Base-by-base conservation (phyloP, 169 alveolate species). In the Plasmodium coatneyi region DNA sequence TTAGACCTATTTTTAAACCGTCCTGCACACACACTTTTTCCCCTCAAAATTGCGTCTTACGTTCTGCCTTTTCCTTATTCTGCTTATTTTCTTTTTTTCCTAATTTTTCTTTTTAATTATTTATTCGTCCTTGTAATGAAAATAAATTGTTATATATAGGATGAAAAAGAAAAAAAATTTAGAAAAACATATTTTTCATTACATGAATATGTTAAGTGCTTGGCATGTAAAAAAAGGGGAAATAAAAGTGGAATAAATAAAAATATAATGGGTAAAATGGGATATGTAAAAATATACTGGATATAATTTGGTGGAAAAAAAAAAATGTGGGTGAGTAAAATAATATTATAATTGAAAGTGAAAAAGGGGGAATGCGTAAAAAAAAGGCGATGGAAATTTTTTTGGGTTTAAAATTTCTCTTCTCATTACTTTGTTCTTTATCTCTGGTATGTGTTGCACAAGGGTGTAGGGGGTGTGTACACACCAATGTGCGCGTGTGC, bases 81-180 rank as follows among this genome's bases (percentile, higher is more conserved):
- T 52, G 7, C 39, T 22, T 81, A 49, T 81, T 54, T 52, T 12
- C 16, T 16, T 52, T 39, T 83, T n/a, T 83, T 34, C 52, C 72
- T 39, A 70, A 30, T 54, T 84, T 72, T 74, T 52, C 78, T 71
- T 70, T 83, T 83, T 83, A 83, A 83, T 83, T 83, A 83, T 83
- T 83, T 83, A 66, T 66, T 83, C 92, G 72, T 83, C 81, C 92
- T 83, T 32, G 92, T 83, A 52, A 66, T 66, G 92, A 52, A 60
- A 60, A 66, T 49, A 66, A 83, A 5, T 83, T 83, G 32, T 60
- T 83, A 30, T 70, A 83, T 70, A 70, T 83, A 10, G 49, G 81
- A 36, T 22, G 52, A 71, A 28, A 28, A 34, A 52, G 66, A 82
- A 46, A 83, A 83, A 83, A 83, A 83, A 83, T 34, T 30, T 66